Base-by-base conservation (phyloP, 768 basidiomycete species). In the Hemileccinum impolitum region DNA sequence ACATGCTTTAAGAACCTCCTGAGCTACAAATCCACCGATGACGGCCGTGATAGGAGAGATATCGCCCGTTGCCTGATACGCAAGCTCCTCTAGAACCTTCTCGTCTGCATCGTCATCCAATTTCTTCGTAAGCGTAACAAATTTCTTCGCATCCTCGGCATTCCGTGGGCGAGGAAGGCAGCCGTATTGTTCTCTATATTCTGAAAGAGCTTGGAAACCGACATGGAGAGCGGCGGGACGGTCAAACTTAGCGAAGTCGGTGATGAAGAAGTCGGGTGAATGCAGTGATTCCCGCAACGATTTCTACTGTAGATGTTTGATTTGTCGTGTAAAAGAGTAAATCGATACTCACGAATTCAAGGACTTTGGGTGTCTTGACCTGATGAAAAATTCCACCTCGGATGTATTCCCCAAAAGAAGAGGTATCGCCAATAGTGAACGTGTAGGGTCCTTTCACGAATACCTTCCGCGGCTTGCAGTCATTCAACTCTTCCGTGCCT, bases 231-330 rank as follows among this genome's bases (percentile, higher is more conserved):
- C 84, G 9, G 88, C 69, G 2, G 94, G 94, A 17, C 93, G 86
- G 58, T 97, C 94, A 58, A 92, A 97, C 68, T 99, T 98, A 61
- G 90, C 92, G 58, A 97, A 98, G 68, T 99, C 96, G 39, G 94
- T 93, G 57, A 97, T 81, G 74, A 96, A 89, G 62, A 81, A 81
- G 58, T 98, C 95, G 0, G 96, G 94, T 17, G 74, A 64, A 56
- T 79, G 74, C 43, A 92, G 67, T 0, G 94, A 92, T 57, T 96
- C 92, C 59, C 86, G 79, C 17, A 99, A 78, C 2, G 94, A 81
- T 93, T 97, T 97, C 95, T 99, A 58, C 3, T 25, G 19, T 17
- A 25, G 12, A 59, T 6, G 39, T 57, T 53, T 34, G 39, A 39
- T 34, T 39, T 6, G 30, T 34, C 18, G 23, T 26, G 15, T 0